A percentile compares a stretch with the other conserved stretches of the same genome.
Evolutionary conservation across 228 moss, liverwort and hornwort genomes (phyloP).

Genomic region (Sphagnum magellanicum): DNA sequence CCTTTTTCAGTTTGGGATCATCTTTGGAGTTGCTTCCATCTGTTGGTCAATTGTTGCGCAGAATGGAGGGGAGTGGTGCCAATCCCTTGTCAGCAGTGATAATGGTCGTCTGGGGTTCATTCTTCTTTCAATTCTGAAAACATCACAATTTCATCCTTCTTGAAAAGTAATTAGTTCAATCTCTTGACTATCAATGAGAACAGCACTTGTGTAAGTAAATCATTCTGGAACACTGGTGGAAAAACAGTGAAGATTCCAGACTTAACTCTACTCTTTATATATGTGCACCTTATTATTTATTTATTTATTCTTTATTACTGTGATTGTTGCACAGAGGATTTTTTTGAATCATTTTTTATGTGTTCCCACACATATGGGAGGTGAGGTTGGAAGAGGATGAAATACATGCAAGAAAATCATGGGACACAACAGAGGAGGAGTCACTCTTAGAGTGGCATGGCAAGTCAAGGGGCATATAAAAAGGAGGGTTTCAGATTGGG

Average conservation of each 20-base stretch:
- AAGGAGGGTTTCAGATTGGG: conserved; percentile 28
- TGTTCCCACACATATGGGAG: conserved; percentile 26
- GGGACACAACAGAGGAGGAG: conserved; percentile 38
- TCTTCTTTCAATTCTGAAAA: conserved; percentile 57
- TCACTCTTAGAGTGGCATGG: conserved; percentile 29
- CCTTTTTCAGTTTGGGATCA: background rate
- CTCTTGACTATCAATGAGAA: no score
- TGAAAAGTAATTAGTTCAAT: conserved; percentile 25
- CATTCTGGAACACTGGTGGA: no score
- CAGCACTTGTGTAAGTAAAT: no score
- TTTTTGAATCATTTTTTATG: background rate
- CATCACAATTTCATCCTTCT: conserved; percentile 48
- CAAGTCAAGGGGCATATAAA: conserved; percentile 14
- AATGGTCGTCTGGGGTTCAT: conserved; percentile 54
- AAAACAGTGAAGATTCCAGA: no score
- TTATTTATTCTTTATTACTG: background rate
- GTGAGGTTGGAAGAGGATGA: conserved; percentile 48
- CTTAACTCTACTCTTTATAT: no score
- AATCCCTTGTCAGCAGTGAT: conserved; percentile 45
- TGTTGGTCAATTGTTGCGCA: conserved; percentile 10
- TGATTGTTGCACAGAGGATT: background rate
- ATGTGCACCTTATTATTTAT: background rate
- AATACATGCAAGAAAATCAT: conserved; percentile 48
- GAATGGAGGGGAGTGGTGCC: conserved; percentile 48
- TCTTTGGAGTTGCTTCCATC: background rate